Evolutionary conservation across 331 rosid genomes (phyloP).

Genomic region (Rosa hybrid): DNA sequence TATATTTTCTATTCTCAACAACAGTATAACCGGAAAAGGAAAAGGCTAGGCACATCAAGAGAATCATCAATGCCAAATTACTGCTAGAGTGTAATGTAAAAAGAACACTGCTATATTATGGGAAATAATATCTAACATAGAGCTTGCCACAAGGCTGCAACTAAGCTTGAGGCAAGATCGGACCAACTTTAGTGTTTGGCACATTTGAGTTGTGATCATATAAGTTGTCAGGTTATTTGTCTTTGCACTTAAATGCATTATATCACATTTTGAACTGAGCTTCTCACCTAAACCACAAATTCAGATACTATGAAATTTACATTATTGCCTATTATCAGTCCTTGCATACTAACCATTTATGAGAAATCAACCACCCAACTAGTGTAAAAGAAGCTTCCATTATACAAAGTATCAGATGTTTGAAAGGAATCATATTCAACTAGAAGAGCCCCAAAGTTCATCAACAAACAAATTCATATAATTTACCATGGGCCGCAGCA

Average conservation of each 20-base stretch:
- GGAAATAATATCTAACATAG: neutral
- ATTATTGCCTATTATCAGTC: neutral
- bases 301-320: neutral
- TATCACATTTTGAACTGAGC: neutral
- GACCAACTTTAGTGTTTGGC: neutral
- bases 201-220: neutral
- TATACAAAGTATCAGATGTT: neutral
- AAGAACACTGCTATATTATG: neutral
- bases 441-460: conserved; percentile 4
- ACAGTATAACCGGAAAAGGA: neutral
- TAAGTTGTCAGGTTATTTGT: neutral
- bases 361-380: neutral
- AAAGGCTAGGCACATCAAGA: neutral
- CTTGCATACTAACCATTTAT: neutral
- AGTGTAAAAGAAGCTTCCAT: neutral
- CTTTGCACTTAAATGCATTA: neutral
- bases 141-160: neutral
- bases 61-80: neutral
- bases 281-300: neutral
- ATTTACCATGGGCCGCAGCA: conserved; percentile 88
- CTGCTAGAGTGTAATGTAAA: neutral
- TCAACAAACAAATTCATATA: conserved; percentile 7
- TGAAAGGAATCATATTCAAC: conserved; percentile 9
- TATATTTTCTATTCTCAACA: too few relatives aligned
- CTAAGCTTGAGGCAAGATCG: neutral